phyloP scores from a whole-genome alignment of 1,284 basidiomycete species.

The Ceratobasidium sp. region DNA sequence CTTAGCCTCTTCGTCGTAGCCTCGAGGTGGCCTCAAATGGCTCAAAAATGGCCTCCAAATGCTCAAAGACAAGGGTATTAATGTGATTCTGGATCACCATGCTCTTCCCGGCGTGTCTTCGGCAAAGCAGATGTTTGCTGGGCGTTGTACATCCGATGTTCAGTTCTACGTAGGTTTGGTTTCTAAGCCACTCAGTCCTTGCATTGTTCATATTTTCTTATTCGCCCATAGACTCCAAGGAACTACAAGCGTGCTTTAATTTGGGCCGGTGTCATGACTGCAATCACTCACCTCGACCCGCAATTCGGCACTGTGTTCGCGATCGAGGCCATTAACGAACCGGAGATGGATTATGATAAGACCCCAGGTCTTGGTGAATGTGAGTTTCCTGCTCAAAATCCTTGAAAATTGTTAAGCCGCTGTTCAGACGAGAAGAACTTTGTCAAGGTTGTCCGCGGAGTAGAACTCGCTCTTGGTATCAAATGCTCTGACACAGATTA shows the following conservation, averaged over 20 bases:
- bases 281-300: conserved; percentile 76
- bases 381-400: conserved; percentile 55
- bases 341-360: conserved; percentile 73
- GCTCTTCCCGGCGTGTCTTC: conserved; percentile 79
- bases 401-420: not conserved
- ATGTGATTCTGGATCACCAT: conserved; percentile 80
- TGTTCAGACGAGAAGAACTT: conserved; percentile 76
- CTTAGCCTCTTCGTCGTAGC: conserved; percentile 10
- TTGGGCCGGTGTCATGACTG: conserved; percentile 84
- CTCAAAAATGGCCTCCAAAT: conserved; percentile 28
- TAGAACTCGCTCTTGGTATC: conserved; percentile 75
- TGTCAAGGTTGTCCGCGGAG: conserved; percentile 73
- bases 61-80: conserved; percentile 72
- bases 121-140: conserved; percentile 56
- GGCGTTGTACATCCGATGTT: conserved; percentile 71
- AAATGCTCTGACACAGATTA: conserved; percentile 51
- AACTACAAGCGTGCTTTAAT: conserved; percentile 82
- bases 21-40: conserved; percentile 25
- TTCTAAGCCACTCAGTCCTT: not conserved
- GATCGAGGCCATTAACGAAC: conserved; percentile 83
- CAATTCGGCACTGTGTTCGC: conserved; percentile 75
- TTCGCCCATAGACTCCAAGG: conserved; percentile 67
- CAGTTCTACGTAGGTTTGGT: conserved; percentile 75
- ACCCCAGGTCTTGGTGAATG: conserved; percentile 79
- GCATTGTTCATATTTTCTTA: not conserved